Conservation (phyloP, 2,329 filamentous ascomycete species). For the Sclerotinia glacialis region DNA sequence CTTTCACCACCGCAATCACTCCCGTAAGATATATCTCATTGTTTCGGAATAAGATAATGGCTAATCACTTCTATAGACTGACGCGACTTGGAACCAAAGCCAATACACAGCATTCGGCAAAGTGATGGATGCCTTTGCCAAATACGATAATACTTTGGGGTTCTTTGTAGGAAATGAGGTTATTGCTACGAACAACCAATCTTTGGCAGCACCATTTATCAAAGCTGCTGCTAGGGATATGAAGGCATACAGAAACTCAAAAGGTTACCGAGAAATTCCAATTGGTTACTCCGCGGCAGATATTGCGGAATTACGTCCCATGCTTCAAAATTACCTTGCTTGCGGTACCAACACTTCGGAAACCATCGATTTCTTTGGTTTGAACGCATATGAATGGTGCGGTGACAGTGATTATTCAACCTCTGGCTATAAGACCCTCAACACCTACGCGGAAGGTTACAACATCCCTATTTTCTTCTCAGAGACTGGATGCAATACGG, state of each 20-base stretch:
- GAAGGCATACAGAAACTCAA: conserved; percentile 73
- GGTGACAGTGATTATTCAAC: conserved; percentile 52
- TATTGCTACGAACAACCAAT: conserved; percentile 60
- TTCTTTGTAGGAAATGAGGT: conserved; percentile 91
- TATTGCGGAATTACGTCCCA: conserved; percentile 64
- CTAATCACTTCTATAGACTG: conserved; percentile 43
- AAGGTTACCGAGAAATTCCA: conserved; percentile 77
- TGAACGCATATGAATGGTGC: conserved; percentile 86
- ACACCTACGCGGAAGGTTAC: conserved; percentile 65
- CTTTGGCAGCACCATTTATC: conserved; percentile 71
- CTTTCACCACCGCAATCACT: conserved; percentile 66
- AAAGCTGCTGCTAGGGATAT: conserved; percentile 79
- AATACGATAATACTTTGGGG: conserved; percentile 76
- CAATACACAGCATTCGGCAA: conserved; percentile 55
- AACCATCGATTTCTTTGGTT: conserved; percentile 75
- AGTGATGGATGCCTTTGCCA: conserved; percentile 37
- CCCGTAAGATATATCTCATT: conserved; percentile 45
- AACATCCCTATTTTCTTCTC: conserved; percentile 87
- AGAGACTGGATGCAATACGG: conserved; percentile 78
- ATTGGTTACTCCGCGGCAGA: conserved; percentile 87
- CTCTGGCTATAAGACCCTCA: conserved; percentile 68
- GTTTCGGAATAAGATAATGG: not conserved
- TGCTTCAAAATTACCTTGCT: conserved; percentile 69
- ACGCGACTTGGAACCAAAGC: conserved; percentile 68
- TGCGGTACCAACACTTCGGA: conserved; percentile 70